These are phyloP conservation scores for Ustilago cynodontis DNA, from an alignment of 1,284 basidiomycete species.

Conservation along the genomic window DNA sequence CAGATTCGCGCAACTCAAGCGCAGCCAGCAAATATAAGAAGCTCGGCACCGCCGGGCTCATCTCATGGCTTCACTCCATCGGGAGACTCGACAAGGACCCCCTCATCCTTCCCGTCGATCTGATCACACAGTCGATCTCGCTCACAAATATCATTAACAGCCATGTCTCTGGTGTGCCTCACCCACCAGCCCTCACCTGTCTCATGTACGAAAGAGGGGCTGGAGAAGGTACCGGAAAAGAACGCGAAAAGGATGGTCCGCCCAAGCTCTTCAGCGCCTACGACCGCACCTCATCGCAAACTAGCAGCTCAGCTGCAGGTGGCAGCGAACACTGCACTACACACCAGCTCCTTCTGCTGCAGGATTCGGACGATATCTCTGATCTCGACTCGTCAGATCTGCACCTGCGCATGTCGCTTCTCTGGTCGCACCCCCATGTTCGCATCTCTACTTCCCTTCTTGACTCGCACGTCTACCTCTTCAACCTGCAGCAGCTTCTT, in stretches of 20 bases:
- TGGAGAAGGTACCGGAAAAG: constrained; percentile 64
- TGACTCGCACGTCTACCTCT: constrained; percentile 65
- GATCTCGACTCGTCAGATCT: constrained; percentile 59
- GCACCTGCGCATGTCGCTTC: constrained; percentile 61
- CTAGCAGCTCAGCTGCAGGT: constrained; percentile 28
- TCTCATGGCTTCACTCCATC: constrained; percentile 67
- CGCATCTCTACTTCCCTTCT: constrained; percentile 63
- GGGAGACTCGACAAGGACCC: constrained; percentile 65
- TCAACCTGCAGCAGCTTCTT: constrained; percentile 56
- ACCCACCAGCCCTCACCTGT: constrained; percentile 56
- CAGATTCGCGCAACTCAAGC: constrained; percentile 20
- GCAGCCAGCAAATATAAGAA: constrained; percentile 42
- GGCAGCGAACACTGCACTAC: constrained; percentile 29
- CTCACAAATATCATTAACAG: constrained; percentile 57
- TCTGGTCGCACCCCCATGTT: constrained; percentile 57
- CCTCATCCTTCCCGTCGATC: constrained; percentile 66
- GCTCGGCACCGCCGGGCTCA: constrained; percentile 65
- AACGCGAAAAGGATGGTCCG: constrained; percentile 66
- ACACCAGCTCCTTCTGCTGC: constrained; percentile 56
- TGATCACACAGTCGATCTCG: constrained; percentile 61
- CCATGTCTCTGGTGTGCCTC: constrained; percentile 47
- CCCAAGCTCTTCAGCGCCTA: constrained; percentile 62
- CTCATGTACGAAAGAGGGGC: constrained; percentile 65
- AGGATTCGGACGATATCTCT: constrained; percentile 59
- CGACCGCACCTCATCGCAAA: constrained; percentile 26